Percentiles rank a stretch among this genome's conserved stretches.
Evolutionary conservation across 805 yeast genomes (phyloP).

Genomic region (Candida alai): DNA sequence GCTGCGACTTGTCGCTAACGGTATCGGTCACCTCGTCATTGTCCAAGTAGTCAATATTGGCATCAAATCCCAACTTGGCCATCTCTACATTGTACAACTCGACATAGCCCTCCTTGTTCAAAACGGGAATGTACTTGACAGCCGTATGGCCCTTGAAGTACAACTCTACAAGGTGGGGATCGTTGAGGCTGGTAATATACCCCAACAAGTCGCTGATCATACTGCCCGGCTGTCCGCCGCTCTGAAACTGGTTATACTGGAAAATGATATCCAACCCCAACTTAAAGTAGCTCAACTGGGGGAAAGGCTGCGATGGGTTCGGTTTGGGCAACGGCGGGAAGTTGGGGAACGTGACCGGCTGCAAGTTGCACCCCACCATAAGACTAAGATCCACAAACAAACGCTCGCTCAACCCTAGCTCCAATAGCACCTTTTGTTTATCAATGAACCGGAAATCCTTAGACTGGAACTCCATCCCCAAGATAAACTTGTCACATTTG

Average conservation of each 20-base stretch:
- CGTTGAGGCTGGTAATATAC: constrained; percentile 43
- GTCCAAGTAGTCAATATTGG: constrained; percentile 17
- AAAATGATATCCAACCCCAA: constrained; percentile 37
- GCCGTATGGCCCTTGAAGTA: constrained; percentile 70
- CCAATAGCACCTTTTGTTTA: constrained; percentile 52
- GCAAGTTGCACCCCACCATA: constrained; percentile 75
- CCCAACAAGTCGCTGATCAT: constrained; percentile 39
- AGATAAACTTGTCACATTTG: constrained; percentile 63
- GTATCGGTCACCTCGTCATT: constrained; percentile 13
- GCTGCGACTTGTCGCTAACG: not conserved
- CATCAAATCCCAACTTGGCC: constrained; percentile 27
- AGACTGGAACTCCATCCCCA: constrained; percentile 63
- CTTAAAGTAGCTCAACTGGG: constrained; percentile 38
- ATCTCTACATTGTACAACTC: constrained; percentile 50
- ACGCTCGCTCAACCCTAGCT: constrained; percentile 55
- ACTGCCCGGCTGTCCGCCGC: constrained; percentile 20
- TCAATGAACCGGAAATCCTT: constrained; percentile 68
- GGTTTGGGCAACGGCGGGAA: constrained; percentile 46
- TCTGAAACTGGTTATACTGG: constrained; percentile 26
- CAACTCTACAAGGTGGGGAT: constrained; percentile 41
- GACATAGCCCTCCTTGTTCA: constrained; percentile 65
- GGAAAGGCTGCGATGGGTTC: constrained; percentile 36
- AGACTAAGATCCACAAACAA: constrained; percentile 74
- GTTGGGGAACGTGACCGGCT: constrained; percentile 56
- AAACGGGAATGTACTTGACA: constrained; percentile 67